Conservation (phyloP, 192 early-diverging fungal species). For the Backusella liffmaniae region DNA sequence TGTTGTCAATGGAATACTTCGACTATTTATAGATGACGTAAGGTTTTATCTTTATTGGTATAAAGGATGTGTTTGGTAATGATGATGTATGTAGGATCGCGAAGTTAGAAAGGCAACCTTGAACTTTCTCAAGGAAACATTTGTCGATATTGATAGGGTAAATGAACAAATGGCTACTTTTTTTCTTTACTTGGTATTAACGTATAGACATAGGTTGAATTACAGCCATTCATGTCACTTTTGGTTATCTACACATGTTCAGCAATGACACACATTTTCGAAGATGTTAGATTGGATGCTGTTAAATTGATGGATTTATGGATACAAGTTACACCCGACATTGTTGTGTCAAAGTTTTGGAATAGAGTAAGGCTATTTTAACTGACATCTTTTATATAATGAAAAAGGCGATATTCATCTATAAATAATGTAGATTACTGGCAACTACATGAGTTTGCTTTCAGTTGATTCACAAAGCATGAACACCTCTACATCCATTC, state of each 20-base stretch:
- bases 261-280: constrained; percentile 86
- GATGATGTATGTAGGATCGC: constrained; percentile 32
- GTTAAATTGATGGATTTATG: constrained; percentile 77
- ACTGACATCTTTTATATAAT: not conserved
- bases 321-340: constrained; percentile 59
- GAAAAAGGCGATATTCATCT: not conserved
- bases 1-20: constrained; percentile 47
- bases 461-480: constrained; percentile 52
- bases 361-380: constrained; percentile 51
- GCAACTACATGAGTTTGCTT: constrained; percentile 62
- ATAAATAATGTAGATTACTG: constrained; percentile 45
- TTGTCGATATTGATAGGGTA: constrained; percentile 37
- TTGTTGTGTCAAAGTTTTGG: constrained; percentile 63
- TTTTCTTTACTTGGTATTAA: not conserved
- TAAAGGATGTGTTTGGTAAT: not conserved
- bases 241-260: constrained; percentile 80
- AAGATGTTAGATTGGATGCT: constrained; percentile 82
- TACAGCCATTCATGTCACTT: constrained; percentile 78
- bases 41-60: not conserved
- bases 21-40: constrained; percentile 56
- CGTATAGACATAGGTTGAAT: constrained; percentile 36
- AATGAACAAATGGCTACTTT: too few relatives aligned
- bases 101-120: constrained; percentile 39
- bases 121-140: constrained; percentile 34
- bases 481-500: constrained; percentile 22